A percentile compares a stretch with the other conserved stretches of the same genome.
phyloP scores from a whole-genome alignment of 106 monocot genomes.

The Phalaenopsis equestris region DNA sequence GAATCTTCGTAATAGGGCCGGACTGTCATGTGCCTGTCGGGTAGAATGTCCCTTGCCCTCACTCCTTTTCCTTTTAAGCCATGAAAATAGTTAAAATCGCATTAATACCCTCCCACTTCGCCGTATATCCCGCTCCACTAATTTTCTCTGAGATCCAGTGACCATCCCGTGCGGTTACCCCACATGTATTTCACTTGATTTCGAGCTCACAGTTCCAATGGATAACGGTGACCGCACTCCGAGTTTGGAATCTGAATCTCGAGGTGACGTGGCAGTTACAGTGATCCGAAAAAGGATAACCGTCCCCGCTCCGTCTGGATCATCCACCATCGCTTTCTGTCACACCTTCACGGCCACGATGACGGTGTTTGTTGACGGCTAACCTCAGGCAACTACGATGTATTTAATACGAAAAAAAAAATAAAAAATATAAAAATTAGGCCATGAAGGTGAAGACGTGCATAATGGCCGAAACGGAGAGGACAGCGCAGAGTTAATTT shows the following conservation, averaged over 20 bases:
- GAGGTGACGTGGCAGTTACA: neutral
- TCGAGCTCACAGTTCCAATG: neutral
- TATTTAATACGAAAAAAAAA: neutral
- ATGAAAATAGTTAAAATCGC: neutral
- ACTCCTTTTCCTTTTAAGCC: neutral
- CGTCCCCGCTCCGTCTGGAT: neutral
- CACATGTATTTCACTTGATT: neutral
- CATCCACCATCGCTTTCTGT: neutral
- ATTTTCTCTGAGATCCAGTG: neutral
- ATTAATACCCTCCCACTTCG: neutral
- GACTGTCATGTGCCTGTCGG: conserved; percentile 11
- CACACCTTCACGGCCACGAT: neutral
- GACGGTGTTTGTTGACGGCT: neutral
- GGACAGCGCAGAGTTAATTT: neutral
- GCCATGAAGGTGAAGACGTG: neutral
- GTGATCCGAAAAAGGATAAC: neutral
- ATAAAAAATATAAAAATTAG: neutral
- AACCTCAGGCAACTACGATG: neutral
- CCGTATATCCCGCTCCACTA: conserved; percentile 3
- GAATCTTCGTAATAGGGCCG: conserved; percentile 7
- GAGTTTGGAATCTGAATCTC: conserved; percentile 6
- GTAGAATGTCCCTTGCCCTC: neutral
- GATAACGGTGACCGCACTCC: neutral
- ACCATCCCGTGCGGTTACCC: neutral
- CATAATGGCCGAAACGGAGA: conserved; percentile 1